Conservation (phyloP, 352 stramenopile genomes). For the Globisporangium irregulare region DNA sequence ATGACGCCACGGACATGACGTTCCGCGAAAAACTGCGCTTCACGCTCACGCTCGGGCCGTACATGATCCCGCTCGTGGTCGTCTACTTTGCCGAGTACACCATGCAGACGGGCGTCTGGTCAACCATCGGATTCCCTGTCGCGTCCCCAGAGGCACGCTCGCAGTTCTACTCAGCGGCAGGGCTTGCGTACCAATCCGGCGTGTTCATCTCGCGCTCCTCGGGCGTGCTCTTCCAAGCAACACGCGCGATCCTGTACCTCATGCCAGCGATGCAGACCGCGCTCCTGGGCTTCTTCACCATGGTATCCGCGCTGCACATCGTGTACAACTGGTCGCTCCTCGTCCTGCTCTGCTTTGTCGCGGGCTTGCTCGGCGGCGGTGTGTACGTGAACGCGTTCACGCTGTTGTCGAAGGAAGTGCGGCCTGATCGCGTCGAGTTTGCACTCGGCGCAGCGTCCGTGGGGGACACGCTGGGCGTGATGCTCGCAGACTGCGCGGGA, state of each 20-base stretch:
- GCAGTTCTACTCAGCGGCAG: constrained; percentile 89
- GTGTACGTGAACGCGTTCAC: constrained; percentile 93
- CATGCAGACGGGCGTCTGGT: constrained; percentile 93
- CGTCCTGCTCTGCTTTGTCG: constrained; percentile 77
- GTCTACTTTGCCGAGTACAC: constrained; percentile 95
- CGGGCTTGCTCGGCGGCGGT: constrained; percentile 84
- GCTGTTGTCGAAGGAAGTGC: constrained; percentile 81
- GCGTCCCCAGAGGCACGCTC: constrained; percentile 59
- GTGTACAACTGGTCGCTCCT: constrained; percentile 88
- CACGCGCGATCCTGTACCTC: constrained; percentile 77
- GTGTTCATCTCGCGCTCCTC: constrained; percentile 92
- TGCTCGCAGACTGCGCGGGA: constrained; percentile 85
- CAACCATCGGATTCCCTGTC: constrained; percentile 92
- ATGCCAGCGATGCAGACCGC: constrained; percentile 86
- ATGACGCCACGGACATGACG: constrained; percentile 29
- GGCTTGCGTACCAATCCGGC: constrained; percentile 90
- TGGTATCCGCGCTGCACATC: constrained; percentile 74
- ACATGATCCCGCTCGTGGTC: constrained; percentile 88
- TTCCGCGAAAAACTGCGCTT: constrained; percentile 63
- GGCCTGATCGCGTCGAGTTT: constrained; percentile 74
- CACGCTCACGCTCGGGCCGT: constrained; percentile 83
- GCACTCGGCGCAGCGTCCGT: constrained; percentile 87
- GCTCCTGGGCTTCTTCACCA: constrained; percentile 87
- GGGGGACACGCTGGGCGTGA: constrained; percentile 86
- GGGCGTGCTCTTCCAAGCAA: constrained; percentile 78